Conservation (phyloP, 177 flowering plant species). For the Telopea speciosissima region DNA sequence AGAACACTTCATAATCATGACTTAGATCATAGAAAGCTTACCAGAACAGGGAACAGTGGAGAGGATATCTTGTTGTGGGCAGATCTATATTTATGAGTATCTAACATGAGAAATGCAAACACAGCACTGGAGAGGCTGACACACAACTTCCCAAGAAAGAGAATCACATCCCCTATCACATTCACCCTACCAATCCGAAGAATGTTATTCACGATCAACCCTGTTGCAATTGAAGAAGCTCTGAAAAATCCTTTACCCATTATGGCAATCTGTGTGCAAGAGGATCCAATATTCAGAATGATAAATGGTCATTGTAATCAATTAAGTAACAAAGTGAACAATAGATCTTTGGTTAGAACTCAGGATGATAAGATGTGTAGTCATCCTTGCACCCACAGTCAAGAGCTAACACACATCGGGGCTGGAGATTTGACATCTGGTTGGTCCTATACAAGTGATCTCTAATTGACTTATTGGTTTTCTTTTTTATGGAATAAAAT, state of each 20-base stretch:
- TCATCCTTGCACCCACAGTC: too few species aligned
- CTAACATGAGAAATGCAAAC: slow-evolving; percentile 93
- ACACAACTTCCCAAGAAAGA: slow-evolving; percentile 89
- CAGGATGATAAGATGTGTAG: background rate
- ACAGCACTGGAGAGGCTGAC: slow-evolving; percentile 81
- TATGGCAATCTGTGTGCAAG: slow-evolving; percentile 70
- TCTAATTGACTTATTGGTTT: background rate
- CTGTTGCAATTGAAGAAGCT: slow-evolving; percentile 87
- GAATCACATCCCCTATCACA: slow-evolving; percentile 92
- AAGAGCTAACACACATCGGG: background rate
- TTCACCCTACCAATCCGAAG: slow-evolving; percentile 87
- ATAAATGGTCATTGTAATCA: background rate
- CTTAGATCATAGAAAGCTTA: slow-evolving; percentile 22
- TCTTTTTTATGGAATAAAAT: background rate
- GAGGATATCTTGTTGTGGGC: slow-evolving; percentile 89
- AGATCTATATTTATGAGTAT: slow-evolving; percentile 70
- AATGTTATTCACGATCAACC: slow-evolving; percentile 76
- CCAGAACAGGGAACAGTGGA: slow-evolving; percentile 90
- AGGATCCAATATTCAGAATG: background rate
- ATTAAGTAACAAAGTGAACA: background rate
- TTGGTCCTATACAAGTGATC: background rate
- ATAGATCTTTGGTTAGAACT: background rate
- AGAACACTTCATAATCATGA: background rate
- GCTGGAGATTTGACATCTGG: background rate
- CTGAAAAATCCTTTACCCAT: slow-evolving; percentile 85